Evolutionary conservation across 2,329 filamentous ascomycete genomes (phyloP).

Genomic region (Xylogone sp.): DNA sequence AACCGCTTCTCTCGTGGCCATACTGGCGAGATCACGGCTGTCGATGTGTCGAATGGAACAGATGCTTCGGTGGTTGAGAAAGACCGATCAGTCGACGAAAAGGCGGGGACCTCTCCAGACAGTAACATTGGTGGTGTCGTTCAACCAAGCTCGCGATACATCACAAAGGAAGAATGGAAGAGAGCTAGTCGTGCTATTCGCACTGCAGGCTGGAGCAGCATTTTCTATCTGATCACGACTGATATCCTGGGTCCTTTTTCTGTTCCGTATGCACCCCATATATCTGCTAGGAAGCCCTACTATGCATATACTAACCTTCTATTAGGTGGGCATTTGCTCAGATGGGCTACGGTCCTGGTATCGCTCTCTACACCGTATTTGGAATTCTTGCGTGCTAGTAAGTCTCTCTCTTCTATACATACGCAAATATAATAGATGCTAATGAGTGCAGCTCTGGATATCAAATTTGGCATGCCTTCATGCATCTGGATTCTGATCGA

Average conservation of each 20-base stretch:
- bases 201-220: constrained; percentile 41
- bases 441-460: constrained; percentile 13
- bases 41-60: constrained; percentile 6
- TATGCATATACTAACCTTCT: constrained; percentile 12
- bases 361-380: constrained; percentile 20
- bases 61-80: constrained; percentile 6
- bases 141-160: background rate
- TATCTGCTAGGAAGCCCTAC: background rate
- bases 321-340: constrained; percentile 32
- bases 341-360: constrained; percentile 19
- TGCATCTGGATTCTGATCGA: constrained; percentile 18
- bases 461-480: constrained; percentile 19
- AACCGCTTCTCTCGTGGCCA: constrained; percentile 17
- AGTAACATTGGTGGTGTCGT: background rate
- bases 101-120: constrained; percentile 6
- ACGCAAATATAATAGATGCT: constrained; percentile 11
- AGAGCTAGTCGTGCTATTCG: constrained; percentile 41
- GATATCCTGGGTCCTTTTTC: constrained; percentile 20
- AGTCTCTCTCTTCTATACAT: constrained; percentile 33
- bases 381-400: constrained; percentile 19
- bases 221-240: constrained; percentile 31
- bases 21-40: constrained; percentile 3
- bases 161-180: constrained; percentile 41
- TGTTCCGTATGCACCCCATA: constrained; percentile 8
- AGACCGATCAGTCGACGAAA: constrained; percentile 5